These are phyloP conservation scores for Lodderomyces oxycetoniae DNA, from an alignment of 1,139 yeast species.

Conservation along the genomic window DNA sequence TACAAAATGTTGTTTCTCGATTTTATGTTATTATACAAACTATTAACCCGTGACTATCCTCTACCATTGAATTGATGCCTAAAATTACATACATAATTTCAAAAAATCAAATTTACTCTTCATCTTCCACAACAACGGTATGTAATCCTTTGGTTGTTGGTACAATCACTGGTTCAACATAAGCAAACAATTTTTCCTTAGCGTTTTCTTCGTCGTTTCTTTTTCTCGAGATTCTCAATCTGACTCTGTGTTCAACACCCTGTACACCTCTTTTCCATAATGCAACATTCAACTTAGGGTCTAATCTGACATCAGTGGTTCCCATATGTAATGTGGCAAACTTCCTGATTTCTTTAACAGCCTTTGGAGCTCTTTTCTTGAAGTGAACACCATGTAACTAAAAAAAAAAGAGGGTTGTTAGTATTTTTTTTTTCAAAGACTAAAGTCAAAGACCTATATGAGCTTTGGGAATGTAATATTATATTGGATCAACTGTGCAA, in stretches of 20 bases:
- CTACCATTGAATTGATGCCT: background rate
- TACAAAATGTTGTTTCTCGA: too few species aligned
- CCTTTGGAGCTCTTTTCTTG: slow-evolving; percentile 99
- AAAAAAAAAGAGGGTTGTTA: slow-evolving; percentile 11
- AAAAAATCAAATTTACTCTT: slow-evolving; percentile 12
- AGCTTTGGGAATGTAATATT: too few species aligned
- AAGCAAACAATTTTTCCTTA: slow-evolving; percentile 95
- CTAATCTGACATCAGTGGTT: slow-evolving; percentile 97
- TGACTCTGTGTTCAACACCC: slow-evolving; percentile 97
- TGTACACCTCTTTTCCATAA: slow-evolving; percentile 99
- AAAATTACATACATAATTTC: slow-evolving; percentile 1
- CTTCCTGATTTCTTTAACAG: slow-evolving; percentile 98
- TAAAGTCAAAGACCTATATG: too few species aligned
- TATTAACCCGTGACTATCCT: slow-evolving; percentile 3
- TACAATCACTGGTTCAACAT: slow-evolving; percentile 95
- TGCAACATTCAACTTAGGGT: slow-evolving; percentile 97
- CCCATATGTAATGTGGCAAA: slow-evolving; percentile 99
- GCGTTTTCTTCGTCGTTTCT: slow-evolving; percentile 99
- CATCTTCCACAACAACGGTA: slow-evolving; percentile 95
- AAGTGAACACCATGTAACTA: slow-evolving; percentile 96
- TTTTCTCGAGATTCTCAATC: slow-evolving; percentile 99
- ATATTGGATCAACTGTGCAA: too few species aligned
- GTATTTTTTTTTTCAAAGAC: slow-evolving; percentile 8
- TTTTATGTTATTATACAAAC: slow-evolving; percentile 12
- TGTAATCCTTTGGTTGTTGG: slow-evolving; percentile 96